These are phyloP conservation scores for Botrytis porri DNA, from an alignment of 2,329 filamentous ascomycete species.

Conservation along the genomic window DNA sequence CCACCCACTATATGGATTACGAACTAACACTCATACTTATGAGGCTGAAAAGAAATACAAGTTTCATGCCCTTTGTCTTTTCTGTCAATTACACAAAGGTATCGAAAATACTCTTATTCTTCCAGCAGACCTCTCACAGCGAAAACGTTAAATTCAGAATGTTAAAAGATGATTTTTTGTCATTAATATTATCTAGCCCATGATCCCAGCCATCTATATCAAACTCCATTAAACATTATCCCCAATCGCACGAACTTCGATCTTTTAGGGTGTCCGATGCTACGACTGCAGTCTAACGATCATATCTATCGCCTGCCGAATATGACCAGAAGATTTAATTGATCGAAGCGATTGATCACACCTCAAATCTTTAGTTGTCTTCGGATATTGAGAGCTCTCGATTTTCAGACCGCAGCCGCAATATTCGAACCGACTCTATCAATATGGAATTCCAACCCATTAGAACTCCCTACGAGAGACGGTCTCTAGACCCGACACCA, in stretches of 20 bases:
- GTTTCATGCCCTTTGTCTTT: too few relatives aligned
- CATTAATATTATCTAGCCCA: neutral
- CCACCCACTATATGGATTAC: too few relatives aligned
- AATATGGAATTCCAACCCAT: fast-evolving
- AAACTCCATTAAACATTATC: neutral
- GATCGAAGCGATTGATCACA: neutral
- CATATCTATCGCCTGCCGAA: neutral
- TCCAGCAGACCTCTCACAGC: too few relatives aligned
- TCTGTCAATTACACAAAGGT: too few relatives aligned
- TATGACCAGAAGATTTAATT: neutral
- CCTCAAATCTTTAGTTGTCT: neutral
- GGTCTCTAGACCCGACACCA: neutral
- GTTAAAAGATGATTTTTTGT: fast-evolving
- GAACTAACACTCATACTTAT: too few relatives aligned
- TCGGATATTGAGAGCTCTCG: neutral
- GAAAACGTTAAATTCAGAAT: neutral
- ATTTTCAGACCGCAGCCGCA: neutral
- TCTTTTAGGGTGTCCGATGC: neutral
- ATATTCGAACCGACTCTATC: neutral
- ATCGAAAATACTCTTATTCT: too few relatives aligned
- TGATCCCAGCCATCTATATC: neutral
- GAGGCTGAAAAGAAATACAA: too few relatives aligned
- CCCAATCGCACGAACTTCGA: neutral
- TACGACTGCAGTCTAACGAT: neutral
- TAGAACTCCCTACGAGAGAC: neutral